Conservation (phyloP, 768 basidiomycete genomes). For the Leccinum aurantiacum region DNA sequence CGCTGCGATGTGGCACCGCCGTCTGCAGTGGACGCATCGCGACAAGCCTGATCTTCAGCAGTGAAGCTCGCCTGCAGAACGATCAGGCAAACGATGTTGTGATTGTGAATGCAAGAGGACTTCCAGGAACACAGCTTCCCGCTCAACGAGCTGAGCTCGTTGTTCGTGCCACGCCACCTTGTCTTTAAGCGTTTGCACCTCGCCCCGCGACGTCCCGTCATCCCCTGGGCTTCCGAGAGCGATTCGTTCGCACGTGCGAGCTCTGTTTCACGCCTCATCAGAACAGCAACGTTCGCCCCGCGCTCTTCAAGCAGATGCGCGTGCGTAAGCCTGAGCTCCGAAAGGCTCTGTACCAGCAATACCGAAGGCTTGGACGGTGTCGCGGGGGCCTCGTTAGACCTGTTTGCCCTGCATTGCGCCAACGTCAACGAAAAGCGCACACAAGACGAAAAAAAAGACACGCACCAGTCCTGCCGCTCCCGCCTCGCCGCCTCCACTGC, state of each 20-base stretch:
- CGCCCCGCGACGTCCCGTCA: slow-evolving; percentile 35
- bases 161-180: slow-evolving; percentile 39
- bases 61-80: slow-evolving; percentile 56
- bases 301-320: slow-evolving; percentile 67
- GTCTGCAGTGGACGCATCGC: slow-evolving; percentile 27
- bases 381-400: slow-evolving; percentile 29
- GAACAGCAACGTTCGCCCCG: slow-evolving; percentile 53
- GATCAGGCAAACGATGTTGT: background rate
- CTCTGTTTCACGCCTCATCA: slow-evolving; percentile 57
- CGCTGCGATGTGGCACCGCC: slow-evolving; percentile 29
- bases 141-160: slow-evolving; percentile 45
- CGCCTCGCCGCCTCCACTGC: slow-evolving; percentile 59
- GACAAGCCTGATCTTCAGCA: slow-evolving; percentile 49
- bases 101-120: slow-evolving; percentile 48
- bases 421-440: too few relatives aligned
- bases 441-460: background rate
- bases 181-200: slow-evolving; percentile 41
- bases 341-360: slow-evolving; percentile 40
- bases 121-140: slow-evolving; percentile 63
- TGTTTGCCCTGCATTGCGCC: slow-evolving; percentile 36
- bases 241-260: slow-evolving; percentile 40
- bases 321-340: slow-evolving; percentile 59
- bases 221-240: slow-evolving; percentile 37
- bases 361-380: slow-evolving; percentile 49
- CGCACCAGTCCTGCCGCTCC: slow-evolving; percentile 60